Base-by-base conservation (phyloP, 352 stramenopile genomes). In the Pythium vanterpoolii region DNA sequence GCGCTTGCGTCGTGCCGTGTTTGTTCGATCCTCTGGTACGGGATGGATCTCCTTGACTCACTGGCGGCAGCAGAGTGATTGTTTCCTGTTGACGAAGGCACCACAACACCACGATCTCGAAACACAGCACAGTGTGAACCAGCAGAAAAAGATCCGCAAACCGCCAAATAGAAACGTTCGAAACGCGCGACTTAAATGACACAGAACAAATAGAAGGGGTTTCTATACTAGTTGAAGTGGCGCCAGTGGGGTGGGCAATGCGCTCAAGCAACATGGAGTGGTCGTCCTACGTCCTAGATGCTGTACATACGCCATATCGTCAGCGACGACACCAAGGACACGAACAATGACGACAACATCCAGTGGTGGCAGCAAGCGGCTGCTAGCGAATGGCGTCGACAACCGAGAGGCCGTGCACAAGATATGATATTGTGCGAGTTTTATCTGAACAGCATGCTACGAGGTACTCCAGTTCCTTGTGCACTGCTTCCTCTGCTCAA, bases 301-400 rank as follows among this genome's bases (percentile, higher is more conserved):
- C n/a, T n/a, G n/a, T n/a, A n/a, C n/a, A n/a, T n/a, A 38, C 74
- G 69, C 33, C 71, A 89, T n/a, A 64, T 85, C 51, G 71, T 87
- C 16, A 74, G 73, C 45, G 75, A 87, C 24, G 65, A 78, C 30
- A 66, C 69, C 0, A 67, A 87, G 30, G 77, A 80, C 34, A 61
- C 84, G 30, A 81, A 79, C 23, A n/a, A n/a, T n/a, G n/a, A n/a
- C n/a, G n/a, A n/a, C n/a, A n/a, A n/a, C n/a, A n/a, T n/a, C n/a
- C n/a, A n/a, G n/a, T n/a, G n/a, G n/a, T n/a, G n/a, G n/a, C n/a
- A n/a, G n/a, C 13, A 72, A 78, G 33, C 77, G 75, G 55, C 59
- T 87, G 26, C 56, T 73, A 14, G 66, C 69, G 4, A 56, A 34
- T 19, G 66, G 73, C 21, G 42, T 66, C 24, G 21, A 70, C 19